Percentiles rank a stretch among this genome's conserved stretches.
Conservation (phyloP, 306 rosid species). For the Betula pendula region DNA sequence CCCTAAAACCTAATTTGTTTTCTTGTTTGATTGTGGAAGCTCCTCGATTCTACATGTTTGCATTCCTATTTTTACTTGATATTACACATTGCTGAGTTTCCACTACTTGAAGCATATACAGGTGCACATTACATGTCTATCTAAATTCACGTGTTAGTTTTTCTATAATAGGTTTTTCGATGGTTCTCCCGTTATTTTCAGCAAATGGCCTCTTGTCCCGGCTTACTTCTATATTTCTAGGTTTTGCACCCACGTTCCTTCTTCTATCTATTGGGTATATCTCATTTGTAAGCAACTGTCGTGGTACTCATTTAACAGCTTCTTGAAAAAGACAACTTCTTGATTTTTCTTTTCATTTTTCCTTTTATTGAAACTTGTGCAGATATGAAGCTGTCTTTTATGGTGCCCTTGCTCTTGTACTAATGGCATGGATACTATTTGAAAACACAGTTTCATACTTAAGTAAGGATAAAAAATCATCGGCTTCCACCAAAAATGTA, state of each 20-base stretch:
- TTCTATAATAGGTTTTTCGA: constrained; percentile 61
- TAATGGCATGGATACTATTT: constrained; percentile 86
- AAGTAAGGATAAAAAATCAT: constrained; percentile 44
- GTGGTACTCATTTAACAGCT: constrained; percentile 11
- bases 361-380: constrained; percentile 34
- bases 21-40: neutral
- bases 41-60: neutral
- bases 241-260: constrained; percentile 89
- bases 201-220: constrained; percentile 73
- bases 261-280: constrained; percentile 89
- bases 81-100: constrained; percentile 17
- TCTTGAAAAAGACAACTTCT: constrained; percentile 8
- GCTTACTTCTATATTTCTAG: constrained; percentile 82
- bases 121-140: constrained; percentile 21
- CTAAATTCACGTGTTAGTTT: constrained; percentile 30
- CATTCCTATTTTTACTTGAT: neutral
- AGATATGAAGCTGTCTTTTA: constrained; percentile 91
- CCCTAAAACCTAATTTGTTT: neutral
- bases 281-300: constrained; percentile 18
- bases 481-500: constrained; percentile 39
- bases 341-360: neutral
- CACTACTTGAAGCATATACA: constrained; percentile 13
- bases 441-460: constrained; percentile 72
- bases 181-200: constrained; percentile 79
- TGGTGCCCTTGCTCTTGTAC: constrained; percentile 77